Evolutionary conservation across 2,329 filamentous ascomycete species (phyloP), one percentile per base, ranked within the genome.

Genomic region (Cytospora leucostoma): DNA sequence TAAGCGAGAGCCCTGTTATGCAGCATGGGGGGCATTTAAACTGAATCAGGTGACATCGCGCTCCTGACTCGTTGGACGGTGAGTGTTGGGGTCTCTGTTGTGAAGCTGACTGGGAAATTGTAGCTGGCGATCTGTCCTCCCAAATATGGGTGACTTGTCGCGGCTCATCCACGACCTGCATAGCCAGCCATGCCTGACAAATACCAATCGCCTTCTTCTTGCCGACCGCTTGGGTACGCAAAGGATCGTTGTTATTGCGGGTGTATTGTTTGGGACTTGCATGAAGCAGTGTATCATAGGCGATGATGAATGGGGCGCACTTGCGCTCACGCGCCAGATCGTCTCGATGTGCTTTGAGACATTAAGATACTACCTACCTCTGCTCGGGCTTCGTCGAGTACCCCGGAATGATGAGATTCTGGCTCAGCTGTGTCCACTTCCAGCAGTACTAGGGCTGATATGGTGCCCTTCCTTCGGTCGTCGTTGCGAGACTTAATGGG

Each of bases 101-200:
- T 13, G 50, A 21, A 44, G 37, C 27, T 19, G 47, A 5, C n/a
- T 7, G 33, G 13, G 15, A 15, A n/a, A 11, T 19, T 13, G 27
- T 21, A 19, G 5, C 11, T 47, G 44, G n/a, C 21, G 11, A 47
- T 17, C 10, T 47, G 17, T 47, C n/a, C 19, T 5, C 44, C 44
- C 5, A 19, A 21, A 11, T 21, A n/a, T 10, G 44, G 7, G 4
- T 47, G 34, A 33, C 15, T 19, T 40, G 21, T 33, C 54, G 4
- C 8, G 37, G 21, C 10, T 56, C 33, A n/a, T 35, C 38, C 27
- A 65, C 38, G 17, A 62, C 56, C 6, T 51, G 56, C 51, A 65
- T 65, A 5, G 34, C 55, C 21, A 65, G 34, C 63, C 63, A 65
- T 6, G 38, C 59, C n/a, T 50, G n/a, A 27, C 63, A 59, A 50